phyloP scores from a whole-genome alignment of 306 rosid genomes.

The Prunus fruticosa region DNA sequence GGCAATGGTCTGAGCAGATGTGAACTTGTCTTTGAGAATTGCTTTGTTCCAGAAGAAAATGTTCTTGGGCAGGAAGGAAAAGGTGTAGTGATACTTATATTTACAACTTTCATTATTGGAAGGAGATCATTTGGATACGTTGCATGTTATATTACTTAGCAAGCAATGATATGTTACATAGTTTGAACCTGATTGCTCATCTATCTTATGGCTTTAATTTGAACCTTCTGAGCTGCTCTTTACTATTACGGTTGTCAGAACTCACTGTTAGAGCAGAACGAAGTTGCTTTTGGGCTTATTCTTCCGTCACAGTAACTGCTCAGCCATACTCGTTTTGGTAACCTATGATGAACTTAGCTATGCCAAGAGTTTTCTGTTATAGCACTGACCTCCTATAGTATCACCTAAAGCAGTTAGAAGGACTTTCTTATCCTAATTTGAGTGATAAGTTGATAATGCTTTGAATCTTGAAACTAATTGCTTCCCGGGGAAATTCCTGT shows the following conservation, averaged over 20 bases:
- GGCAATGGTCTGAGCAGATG: constrained; percentile 60
- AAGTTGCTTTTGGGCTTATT: not conserved
- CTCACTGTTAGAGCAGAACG: not conserved
- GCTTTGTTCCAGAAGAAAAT: constrained; percentile 94
- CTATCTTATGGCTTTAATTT: not conserved
- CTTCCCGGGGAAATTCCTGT: not conserved
- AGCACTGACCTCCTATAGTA: not conserved
- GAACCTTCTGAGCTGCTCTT: not conserved
- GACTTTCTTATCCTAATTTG: not conserved
- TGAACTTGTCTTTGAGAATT: constrained; percentile 96
- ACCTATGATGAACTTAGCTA: not conserved
- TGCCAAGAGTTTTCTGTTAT: not conserved
- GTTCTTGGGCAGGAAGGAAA: constrained; percentile 92
- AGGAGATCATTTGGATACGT: not conserved
- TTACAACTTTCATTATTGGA: constrained; percentile 14
- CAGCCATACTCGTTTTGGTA: not conserved
- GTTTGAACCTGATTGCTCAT: not conserved
- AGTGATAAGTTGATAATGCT: not conserved
- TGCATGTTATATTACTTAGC: not conserved
- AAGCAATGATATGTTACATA: not conserved
- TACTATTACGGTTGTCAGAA: not conserved
- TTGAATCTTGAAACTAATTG: not conserved
- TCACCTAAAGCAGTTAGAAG: not conserved
- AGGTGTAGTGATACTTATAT: constrained; percentile 50
- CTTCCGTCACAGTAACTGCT: not conserved